These are phyloP conservation scores for Aspergillus quadrilineatus DNA, from an alignment of 2,329 filamentous ascomycete species.

Conservation along the genomic window DNA sequence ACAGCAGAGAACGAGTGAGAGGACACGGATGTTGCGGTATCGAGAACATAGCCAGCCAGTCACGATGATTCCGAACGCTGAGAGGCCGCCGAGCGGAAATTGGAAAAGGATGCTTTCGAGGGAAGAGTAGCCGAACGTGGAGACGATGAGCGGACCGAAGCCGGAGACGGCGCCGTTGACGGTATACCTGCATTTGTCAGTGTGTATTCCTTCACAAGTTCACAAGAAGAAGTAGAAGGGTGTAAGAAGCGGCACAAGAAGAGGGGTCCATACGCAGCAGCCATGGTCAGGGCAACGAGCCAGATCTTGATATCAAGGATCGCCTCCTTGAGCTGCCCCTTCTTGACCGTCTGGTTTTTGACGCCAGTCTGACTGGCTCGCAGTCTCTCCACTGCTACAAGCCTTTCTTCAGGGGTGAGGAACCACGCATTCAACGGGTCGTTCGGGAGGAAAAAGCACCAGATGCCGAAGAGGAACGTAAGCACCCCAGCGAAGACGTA, in stretches of 20 bases:
- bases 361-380: constrained; percentile 64
- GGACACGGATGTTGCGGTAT: constrained; percentile 62
- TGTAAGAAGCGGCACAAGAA: neutral
- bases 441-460: constrained; percentile 65
- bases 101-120: constrained; percentile 70
- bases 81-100: constrained; percentile 70
- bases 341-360: constrained; percentile 61
- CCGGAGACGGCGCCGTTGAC: constrained; percentile 70
- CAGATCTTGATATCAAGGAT: constrained; percentile 58
- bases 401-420: constrained; percentile 59
- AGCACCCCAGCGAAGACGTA: constrained; percentile 65
- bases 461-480: constrained; percentile 63
- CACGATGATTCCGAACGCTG: constrained; percentile 63
- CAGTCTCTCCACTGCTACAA: constrained; percentile 64
- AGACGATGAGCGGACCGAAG: constrained; percentile 70
- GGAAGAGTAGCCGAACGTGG: constrained; percentile 65
- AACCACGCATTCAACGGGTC: constrained; percentile 70
- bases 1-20: constrained; percentile 65
- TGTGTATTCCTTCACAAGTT: neutral
- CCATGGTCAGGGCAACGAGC: constrained; percentile 66
- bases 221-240: no score
- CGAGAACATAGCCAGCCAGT: constrained; percentile 64
- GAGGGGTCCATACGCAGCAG: constrained; percentile 50
- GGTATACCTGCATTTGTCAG: constrained; percentile 52
- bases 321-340: constrained; percentile 58